Evolutionary conservation across 345 rosid species (phyloP).

Genomic region (Mercurialis annua): DNA sequence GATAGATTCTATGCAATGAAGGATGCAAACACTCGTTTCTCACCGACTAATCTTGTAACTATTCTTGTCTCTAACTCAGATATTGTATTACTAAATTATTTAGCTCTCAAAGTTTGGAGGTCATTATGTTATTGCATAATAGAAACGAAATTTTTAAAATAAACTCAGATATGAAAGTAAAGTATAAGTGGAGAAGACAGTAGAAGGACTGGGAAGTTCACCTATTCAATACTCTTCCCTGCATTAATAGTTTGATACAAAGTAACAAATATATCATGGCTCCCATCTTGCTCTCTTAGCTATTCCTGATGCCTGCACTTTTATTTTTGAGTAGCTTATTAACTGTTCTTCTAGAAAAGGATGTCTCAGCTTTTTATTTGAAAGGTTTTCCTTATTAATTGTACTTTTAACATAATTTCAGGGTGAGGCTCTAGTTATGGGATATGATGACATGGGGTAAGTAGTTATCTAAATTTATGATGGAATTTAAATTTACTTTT

Average conservation of each 20-base stretch:
- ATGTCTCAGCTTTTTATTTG: neutral
- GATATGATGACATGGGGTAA: slow-evolving; percentile 98
- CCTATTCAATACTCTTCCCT: too few species aligned
- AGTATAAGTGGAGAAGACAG: neutral
- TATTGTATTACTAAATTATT: neutral
- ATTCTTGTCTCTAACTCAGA: neutral
- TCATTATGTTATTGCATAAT: neutral
- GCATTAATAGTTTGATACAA: too few species aligned
- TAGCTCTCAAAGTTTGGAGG: neutral
- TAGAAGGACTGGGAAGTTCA: neutral
- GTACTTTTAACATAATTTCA: slow-evolving; percentile 38
- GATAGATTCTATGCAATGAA: slow-evolving; percentile 94
- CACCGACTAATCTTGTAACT: slow-evolving; percentile 85
- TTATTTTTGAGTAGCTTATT: neutral
- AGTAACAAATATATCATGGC: too few species aligned
- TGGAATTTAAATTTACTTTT: neutral
- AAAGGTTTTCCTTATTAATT: slow-evolving; percentile 13
- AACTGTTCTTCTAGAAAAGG: neutral
- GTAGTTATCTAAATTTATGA: slow-evolving; percentile 25
- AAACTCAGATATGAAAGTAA: neutral
- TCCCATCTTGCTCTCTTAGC: too few species aligned
- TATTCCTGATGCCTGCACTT: too few species aligned
- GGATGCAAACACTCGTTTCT: slow-evolving; percentile 79
- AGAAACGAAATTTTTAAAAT: neutral
- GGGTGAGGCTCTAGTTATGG: slow-evolving; percentile 99